Evolutionary conservation across 2,329 filamentous ascomycete genomes (phyloP).

Genomic region (Bipolaris cookei): DNA sequence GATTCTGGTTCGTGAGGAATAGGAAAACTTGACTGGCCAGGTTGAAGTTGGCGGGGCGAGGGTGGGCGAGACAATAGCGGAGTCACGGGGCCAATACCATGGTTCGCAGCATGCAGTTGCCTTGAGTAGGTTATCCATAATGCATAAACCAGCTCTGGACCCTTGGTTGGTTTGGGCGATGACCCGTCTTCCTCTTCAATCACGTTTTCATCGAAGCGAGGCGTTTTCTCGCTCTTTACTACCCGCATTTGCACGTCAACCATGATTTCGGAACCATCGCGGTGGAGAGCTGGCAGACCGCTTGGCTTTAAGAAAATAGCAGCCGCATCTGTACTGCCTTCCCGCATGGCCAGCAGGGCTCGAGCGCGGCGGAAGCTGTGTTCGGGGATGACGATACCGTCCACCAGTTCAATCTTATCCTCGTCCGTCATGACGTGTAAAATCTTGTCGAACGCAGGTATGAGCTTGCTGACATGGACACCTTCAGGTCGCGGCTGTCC

Average conservation of each 20-base stretch:
- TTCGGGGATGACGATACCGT: slow-evolving; percentile 96
- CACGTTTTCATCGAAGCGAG: slow-evolving; percentile 62
- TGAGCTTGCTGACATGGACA: slow-evolving; percentile 76
- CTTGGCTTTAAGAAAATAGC: slow-evolving; percentile 82
- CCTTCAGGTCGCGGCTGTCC: slow-evolving; percentile 86
- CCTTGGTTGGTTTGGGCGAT: slow-evolving; percentile 55
- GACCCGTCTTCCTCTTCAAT: slow-evolving; percentile 63
- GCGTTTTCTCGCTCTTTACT: slow-evolving; percentile 76
- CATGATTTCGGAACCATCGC: slow-evolving; percentile 89
- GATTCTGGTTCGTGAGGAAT: slow-evolving; percentile 47
- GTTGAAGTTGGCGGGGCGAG: slow-evolving; percentile 78
- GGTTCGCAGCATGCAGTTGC: slow-evolving; percentile 79
- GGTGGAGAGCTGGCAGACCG: slow-evolving; percentile 83
- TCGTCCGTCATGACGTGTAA: slow-evolving; percentile 82
- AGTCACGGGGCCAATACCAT: slow-evolving; percentile 66
- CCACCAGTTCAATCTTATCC: slow-evolving; percentile 80
- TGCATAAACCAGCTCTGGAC: slow-evolving; percentile 81
- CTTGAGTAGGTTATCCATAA: slow-evolving; percentile 97
- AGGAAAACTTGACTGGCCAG: slow-evolving; percentile 66
- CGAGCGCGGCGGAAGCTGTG: slow-evolving; percentile 92
- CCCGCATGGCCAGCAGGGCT: slow-evolving; percentile 80
- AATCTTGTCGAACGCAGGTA: slow-evolving; percentile 86
- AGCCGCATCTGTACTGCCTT: slow-evolving; percentile 77
- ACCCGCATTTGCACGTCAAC: slow-evolving; percentile 97
- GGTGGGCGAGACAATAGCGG: slow-evolving; percentile 70